These are phyloP conservation scores for Lonicera japonica DNA, from an alignment of 129 eudicot species.

Conservation along the genomic window DNA sequence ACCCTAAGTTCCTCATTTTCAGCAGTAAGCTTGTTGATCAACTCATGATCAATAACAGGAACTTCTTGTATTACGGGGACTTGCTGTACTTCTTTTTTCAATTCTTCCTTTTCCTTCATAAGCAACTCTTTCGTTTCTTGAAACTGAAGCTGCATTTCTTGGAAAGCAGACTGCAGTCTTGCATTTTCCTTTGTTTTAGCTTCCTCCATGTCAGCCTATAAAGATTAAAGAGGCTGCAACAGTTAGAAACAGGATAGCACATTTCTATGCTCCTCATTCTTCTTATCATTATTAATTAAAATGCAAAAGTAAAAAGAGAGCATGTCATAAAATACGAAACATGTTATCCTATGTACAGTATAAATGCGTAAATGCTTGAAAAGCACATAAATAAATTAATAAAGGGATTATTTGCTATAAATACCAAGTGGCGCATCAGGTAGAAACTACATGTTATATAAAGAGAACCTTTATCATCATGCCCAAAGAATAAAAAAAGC, in stretches of 20 bases:
- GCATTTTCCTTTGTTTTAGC: constrained; percentile 56
- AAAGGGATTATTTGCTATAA: not conserved
- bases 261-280: not conserved
- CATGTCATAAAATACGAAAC: not conserved
- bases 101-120: constrained; percentile 39
- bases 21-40: constrained; percentile 39
- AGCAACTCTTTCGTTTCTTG: constrained; percentile 55
- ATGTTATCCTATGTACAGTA: not conserved
- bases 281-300: not conserved
- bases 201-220: constrained; percentile 63
- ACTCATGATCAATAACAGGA: constrained; percentile 32
- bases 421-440: not conserved
- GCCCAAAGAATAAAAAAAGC: too few relatives aligned
- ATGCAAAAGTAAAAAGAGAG: not conserved
- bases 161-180: constrained; percentile 45
- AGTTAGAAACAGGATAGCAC: not conserved
- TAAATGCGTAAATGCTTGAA: not conserved
- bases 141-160: constrained; percentile 46
- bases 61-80: constrained; percentile 30
- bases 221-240: not conserved
- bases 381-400: too few relatives aligned
- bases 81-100: constrained; percentile 36
- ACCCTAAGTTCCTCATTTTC: constrained; percentile 84
- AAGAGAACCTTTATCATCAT: too few relatives aligned
- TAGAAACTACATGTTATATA: too few relatives aligned